phyloP scores from a whole-genome alignment of 1,139 yeast genomes.

The Kodamaea fungicola region DNA sequence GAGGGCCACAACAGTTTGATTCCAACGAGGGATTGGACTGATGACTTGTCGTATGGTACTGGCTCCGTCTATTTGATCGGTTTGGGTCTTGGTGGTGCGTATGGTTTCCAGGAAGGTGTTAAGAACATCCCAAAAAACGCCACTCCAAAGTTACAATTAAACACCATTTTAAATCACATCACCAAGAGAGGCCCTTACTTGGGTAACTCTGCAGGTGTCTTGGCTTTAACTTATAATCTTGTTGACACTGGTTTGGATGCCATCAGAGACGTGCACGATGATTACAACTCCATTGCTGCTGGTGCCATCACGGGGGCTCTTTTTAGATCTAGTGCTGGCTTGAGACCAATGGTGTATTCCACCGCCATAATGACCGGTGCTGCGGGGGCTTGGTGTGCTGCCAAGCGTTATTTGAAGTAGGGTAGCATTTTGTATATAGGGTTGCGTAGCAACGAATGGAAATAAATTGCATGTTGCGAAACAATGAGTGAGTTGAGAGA shows the following conservation, averaged over 20 bases:
- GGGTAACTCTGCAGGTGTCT: slow-evolving; percentile 93
- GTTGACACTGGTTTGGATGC: slow-evolving; percentile 78
- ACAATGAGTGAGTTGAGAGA: no score
- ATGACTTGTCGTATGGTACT: slow-evolving; percentile 95
- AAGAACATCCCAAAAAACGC: slow-evolving; percentile 70
- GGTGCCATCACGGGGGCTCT: slow-evolving; percentile 94
- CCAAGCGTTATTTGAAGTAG: slow-evolving; percentile 48
- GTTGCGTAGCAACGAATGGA: no score
- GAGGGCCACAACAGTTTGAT: slow-evolving; percentile 78
- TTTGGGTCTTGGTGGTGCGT: slow-evolving; percentile 79
- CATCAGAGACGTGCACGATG: slow-evolving; percentile 85
- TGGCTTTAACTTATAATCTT: slow-evolving; percentile 84
- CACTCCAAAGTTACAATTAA: slow-evolving; percentile 74
- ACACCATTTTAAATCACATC: slow-evolving; percentile 85
- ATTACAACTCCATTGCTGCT: slow-evolving; percentile 75
- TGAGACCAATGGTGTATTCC: slow-evolving; percentile 84
- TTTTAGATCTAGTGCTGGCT: slow-evolving; percentile 81
- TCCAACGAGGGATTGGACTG: slow-evolving; percentile 96
- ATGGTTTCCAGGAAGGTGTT: slow-evolving; percentile 85
- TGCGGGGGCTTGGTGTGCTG: slow-evolving; percentile 90
- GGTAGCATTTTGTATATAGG: slow-evolving; percentile 1
- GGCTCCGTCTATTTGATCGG: slow-evolving; percentile 84
- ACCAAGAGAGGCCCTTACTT: slow-evolving; percentile 94
- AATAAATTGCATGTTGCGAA: no score
- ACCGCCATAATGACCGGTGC: slow-evolving; percentile 84